Percentiles rank a stretch among this genome's conserved stretches.
Evolutionary conservation across 495 filamentous ascomycete species (phyloP).

Genomic region (Paragyromitra xinjiangensis): DNA sequence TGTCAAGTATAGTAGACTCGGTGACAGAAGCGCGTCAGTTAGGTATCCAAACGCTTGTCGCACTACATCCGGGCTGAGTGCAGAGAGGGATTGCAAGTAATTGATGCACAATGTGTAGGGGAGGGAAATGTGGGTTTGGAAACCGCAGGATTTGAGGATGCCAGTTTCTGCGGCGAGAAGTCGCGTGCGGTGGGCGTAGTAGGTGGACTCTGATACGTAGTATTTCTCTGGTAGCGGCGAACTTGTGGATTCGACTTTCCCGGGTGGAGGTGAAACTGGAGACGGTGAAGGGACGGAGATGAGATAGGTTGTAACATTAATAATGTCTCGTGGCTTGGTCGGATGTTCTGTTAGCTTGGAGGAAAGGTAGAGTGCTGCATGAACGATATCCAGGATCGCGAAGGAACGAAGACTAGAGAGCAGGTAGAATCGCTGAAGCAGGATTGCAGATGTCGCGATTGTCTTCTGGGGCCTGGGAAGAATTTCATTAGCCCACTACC

Average conservation of each 20-base stretch:
- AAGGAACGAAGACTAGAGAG: constrained; percentile 59
- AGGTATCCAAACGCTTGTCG: constrained; percentile 75
- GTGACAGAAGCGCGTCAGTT: constrained; percentile 82
- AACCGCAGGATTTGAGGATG: constrained; percentile 77
- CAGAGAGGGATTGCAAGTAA: constrained; percentile 88
- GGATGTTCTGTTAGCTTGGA: constrained; percentile 84
- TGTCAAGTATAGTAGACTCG: constrained; percentile 88
- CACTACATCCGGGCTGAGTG: constrained; percentile 63
- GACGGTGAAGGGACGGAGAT: constrained; percentile 68
- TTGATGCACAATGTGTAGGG: constrained; percentile 90
- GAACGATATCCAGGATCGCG: constrained; percentile 74
- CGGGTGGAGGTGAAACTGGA: constrained; percentile 65
- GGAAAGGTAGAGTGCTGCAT: constrained; percentile 80
- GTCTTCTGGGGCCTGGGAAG: constrained; percentile 74
- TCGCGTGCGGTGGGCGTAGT: constrained; percentile 68
- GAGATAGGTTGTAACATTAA: constrained; percentile 86
- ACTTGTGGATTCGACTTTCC: constrained; percentile 44
- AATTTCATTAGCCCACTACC: constrained; percentile 7
- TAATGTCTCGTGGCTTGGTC: constrained; percentile 76
- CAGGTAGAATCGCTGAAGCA: constrained; percentile 87
- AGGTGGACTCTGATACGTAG: constrained; percentile 77
- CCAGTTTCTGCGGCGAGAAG: constrained; percentile 76
- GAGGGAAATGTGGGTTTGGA: constrained; percentile 81
- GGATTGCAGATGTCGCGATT: constrained; percentile 86
- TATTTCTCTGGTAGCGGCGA: constrained; percentile 66